phyloP scores from a whole-genome alignment of 2,329 filamentous ascomycete species.

The Fusarium clavum region DNA sequence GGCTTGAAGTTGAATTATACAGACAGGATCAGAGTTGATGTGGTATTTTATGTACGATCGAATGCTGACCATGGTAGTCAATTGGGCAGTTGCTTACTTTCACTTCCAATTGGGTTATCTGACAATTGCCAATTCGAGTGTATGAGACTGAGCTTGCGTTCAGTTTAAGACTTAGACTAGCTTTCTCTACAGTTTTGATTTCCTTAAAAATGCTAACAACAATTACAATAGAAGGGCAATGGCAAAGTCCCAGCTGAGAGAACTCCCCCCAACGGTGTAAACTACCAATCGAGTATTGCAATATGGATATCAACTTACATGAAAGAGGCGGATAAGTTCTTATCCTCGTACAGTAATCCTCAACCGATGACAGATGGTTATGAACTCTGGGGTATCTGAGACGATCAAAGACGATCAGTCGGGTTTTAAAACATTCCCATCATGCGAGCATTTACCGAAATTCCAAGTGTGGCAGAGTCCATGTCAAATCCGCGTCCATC shows the following conservation, averaged over 20 bases:
- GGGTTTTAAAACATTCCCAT: neutral
- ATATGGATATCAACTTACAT: too few relatives aligned
- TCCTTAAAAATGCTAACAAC: too few relatives aligned
- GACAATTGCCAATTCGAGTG: neutral
- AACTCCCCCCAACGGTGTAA: too few relatives aligned
- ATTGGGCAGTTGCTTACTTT: neutral
- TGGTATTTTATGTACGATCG: neutral
- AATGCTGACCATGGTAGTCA: neutral
- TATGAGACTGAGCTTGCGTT: neutral
- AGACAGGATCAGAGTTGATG: neutral
- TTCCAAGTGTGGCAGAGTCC: too few relatives aligned
- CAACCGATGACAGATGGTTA: too few relatives aligned
- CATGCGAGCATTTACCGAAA: neutral
- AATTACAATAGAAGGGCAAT: too few relatives aligned
- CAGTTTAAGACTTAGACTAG: neutral
- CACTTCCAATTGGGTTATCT: neutral
- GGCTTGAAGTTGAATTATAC: neutral
- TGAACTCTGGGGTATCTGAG: neutral
- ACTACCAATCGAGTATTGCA: too few relatives aligned
- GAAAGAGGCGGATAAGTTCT: neutral
- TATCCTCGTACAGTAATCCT: neutral
- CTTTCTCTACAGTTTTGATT: neutral
- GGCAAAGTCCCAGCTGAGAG: too few relatives aligned
- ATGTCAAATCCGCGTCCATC: neutral
- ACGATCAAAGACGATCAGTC: neutral